Evolutionary conservation across 306 rosid species (phyloP), one percentile per base, ranked within the genome.

Genomic region (Canavalia ensiformis): DNA sequence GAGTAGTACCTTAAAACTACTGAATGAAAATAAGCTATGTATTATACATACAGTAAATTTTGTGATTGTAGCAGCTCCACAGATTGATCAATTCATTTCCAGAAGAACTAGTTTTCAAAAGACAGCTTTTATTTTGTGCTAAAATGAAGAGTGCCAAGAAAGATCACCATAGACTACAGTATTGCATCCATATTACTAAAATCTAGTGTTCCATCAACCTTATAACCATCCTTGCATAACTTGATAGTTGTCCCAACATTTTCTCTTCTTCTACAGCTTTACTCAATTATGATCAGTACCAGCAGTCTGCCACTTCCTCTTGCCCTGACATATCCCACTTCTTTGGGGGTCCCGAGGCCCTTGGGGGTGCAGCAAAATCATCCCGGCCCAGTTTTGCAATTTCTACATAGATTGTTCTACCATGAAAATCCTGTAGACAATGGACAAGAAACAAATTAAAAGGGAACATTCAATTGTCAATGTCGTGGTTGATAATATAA

Each of bases 281-380:
- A 52, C n/a, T 29, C 49, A 76, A 45, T 45, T 13, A 49, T 34
- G 78, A 72, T 90, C 88, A 93, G 88, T 95, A 95, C 99, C 99
- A 95, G 84, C 94, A 95, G 83, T 95, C 99, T 35, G 74, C 88
- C 51, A 78, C 97, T 54, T 95, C 97, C 66, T 77, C 96, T 78
- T 80, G 88, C 57, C 52, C 87, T 34, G 76, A 87, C 54, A 88
- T 52, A 78, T 76, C 84, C 83, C 55, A 90, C 88, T 86, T 82
- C 82, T 82, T 88, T 41, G 94, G 97, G 55, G 95, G 97, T 31
- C 99, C 98, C 8, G 92, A 70, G 74, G 97, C 79, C 86, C 33
- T 87, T 7, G 84, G 90, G 72, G 74, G 77, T 78, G 67, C 86
- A 55, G 81, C 80, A 50, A 84, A 84, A 68, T 87, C 86, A 58